Percentiles rank a stretch among this genome's conserved stretches.
Conservation (phyloP, 2,329 filamentous ascomycete genomes). For the Mycosphaerelloides madeirae region DNA sequence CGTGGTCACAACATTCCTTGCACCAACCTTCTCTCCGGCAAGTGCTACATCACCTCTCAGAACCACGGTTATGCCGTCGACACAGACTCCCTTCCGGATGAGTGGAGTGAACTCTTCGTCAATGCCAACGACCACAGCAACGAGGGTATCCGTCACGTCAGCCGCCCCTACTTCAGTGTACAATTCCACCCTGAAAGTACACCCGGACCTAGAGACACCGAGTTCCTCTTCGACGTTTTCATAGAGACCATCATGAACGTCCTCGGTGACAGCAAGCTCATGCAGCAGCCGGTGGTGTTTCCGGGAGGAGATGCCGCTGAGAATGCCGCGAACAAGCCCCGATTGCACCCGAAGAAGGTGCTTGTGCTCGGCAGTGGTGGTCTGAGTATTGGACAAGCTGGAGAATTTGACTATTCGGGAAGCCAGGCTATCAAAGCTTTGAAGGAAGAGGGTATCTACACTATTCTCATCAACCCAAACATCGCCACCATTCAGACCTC, state of each 20-base stretch:
- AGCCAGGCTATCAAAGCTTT: conserved; percentile 97
- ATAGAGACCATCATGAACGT: conserved; percentile 75
- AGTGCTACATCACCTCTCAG: conserved; percentile 98
- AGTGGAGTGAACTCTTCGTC: conserved; percentile 92
- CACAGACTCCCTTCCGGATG: conserved; percentile 64
- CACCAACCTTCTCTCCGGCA: conserved; percentile 89
- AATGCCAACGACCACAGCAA: conserved; percentile 98
- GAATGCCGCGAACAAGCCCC: conserved; percentile 70
- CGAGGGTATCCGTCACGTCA: conserved; percentile 87
- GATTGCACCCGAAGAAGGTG: conserved; percentile 86
- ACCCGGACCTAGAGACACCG: conserved; percentile 89
- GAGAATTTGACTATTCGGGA: conserved; percentile 98
- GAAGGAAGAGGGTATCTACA: conserved; percentile 97
- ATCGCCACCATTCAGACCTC: conserved; percentile 99
- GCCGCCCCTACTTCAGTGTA: conserved; percentile 94
- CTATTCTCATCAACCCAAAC: conserved; percentile 96
- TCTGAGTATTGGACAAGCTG: conserved; percentile 93
- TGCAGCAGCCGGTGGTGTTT: conserved; percentile 74
- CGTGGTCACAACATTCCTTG: conserved; percentile 97
- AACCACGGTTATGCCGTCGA: conserved; percentile 97
- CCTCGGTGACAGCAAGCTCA: conserved; percentile 59
- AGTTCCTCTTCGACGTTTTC: conserved; percentile 96
- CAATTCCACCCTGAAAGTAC: conserved; percentile 98
- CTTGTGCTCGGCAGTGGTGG: conserved; percentile 91
- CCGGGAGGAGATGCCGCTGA: conserved; percentile 78